Percentiles rank a stretch among this genome's conserved stretches.
Conservation (phyloP, 768 basidiomycete genomes). For the Lentinula raphanica region DNA sequence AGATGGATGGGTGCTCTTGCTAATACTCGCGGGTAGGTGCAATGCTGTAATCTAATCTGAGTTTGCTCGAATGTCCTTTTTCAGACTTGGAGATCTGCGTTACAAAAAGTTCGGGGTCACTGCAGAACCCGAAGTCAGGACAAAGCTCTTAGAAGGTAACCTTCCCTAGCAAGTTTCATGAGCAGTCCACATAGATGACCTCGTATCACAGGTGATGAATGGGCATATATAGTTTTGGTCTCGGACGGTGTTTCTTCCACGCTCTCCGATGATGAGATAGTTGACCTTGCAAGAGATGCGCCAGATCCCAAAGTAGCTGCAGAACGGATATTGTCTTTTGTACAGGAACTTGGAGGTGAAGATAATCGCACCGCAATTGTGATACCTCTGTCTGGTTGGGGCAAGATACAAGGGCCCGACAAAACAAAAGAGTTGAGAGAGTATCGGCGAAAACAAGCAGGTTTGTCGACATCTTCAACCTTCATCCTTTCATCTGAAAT, state of each 20-base stretch:
- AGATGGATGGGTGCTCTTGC: conserved; percentile 95
- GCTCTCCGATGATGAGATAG: conserved; percentile 90
- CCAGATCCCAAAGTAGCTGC: conserved; percentile 77
- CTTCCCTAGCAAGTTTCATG: not conserved
- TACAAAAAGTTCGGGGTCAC: conserved; percentile 91
- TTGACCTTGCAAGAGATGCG: conserved; percentile 77
- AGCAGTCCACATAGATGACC: not conserved
- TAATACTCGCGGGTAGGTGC: conserved; percentile 79
- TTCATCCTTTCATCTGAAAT: not conserved
- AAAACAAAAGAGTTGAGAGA: conserved; percentile 77
- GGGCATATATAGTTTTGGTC: conserved; percentile 84
- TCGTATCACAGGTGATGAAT: conserved; percentile 55
- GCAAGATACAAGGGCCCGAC: conserved; percentile 72
- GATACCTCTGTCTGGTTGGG: conserved; percentile 92
- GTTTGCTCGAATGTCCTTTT: conserved; percentile 1
- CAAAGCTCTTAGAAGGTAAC: conserved; percentile 70
- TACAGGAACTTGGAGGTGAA: conserved; percentile 81
- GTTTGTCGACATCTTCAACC: not conserved
- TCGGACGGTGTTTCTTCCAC: conserved; percentile 92
- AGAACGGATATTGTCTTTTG: conserved; percentile 73
- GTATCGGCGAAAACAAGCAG: conserved; percentile 66
- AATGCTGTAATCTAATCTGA: not conserved
- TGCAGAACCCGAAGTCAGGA: conserved; percentile 84
- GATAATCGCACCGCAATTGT: conserved; percentile 93
- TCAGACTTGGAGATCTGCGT: conserved; percentile 80